Base-by-base conservation (phyloP, 805 yeast genomes). In the Candida alai region DNA sequence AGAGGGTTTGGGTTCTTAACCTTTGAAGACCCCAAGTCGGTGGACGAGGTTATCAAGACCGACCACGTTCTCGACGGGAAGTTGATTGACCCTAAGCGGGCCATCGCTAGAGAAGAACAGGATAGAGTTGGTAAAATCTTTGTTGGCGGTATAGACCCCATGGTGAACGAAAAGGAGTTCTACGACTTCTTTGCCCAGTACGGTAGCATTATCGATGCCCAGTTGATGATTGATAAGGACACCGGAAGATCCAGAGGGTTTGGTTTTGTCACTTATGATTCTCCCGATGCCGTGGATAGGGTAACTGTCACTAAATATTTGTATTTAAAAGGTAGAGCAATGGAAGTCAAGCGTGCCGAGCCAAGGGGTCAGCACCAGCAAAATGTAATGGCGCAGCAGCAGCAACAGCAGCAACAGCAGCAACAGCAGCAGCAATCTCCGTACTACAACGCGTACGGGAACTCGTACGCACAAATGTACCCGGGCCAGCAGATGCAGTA, bases 211-310 rank as follows among this genome's bases (percentile, higher is more conserved):
- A 84, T 90, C 49, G 97, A 93, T 61, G 95, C 96, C 32, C 97
- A 89, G 63, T 74, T 90, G 47, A 90, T 90, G 98, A 76, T 90
- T 47, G 97, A 90, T 60, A 93, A 90, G 62, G 97, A 89, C 58
- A 85, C 97, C 4, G 97, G 97, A 40, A 78, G 95, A 53, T 87
- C 96, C 2, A 77, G 97, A 65, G 98, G 98, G 17, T 90, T 88
- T 59, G 98, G 98, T 1, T 90, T 90, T 59, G 88, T 90, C 43
- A 90, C 98, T 10, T 90, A 84, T 62, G 97, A 90, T 53, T 77
- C 94, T 13, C 94, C 95, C 15, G 89, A 83, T 29, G 96, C 96
- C 11, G 96, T 90, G 28, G 97, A 89, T 51, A 73, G 79, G 47
- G 95, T 86, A 36, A 80, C 93, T 36, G 82, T 79, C 38, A 83